Percentiles rank a stretch among this genome's conserved stretches.
These are phyloP conservation scores for Penicillium macrosclerotiorum DNA, from an alignment of 495 filamentous ascomycete genomes.

Conservation along the genomic window DNA sequence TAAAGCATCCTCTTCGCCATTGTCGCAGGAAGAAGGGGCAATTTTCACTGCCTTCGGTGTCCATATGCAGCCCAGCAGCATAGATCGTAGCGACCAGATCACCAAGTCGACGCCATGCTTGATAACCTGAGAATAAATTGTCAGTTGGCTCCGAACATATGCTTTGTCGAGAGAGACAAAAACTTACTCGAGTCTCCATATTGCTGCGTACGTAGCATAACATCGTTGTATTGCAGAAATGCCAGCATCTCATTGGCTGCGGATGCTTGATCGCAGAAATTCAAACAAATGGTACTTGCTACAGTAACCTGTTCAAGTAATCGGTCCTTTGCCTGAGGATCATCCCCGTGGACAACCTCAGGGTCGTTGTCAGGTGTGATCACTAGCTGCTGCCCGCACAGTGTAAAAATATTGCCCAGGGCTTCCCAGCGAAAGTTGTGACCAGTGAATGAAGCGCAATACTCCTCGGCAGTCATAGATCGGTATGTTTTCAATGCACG, in stretches of 20 bases:
- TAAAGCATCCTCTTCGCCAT: slow-evolving; percentile 51
- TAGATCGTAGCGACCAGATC: slow-evolving; percentile 53
- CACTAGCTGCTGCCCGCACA: slow-evolving; percentile 42
- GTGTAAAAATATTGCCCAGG: slow-evolving; percentile 50
- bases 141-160: slow-evolving; percentile 4
- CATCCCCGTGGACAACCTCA: slow-evolving; percentile 22
- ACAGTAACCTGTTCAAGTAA: slow-evolving; percentile 39
- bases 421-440: slow-evolving; percentile 59
- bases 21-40: slow-evolving; percentile 53
- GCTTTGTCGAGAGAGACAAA: not conserved
- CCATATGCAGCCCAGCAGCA: slow-evolving; percentile 57
- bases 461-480: slow-evolving; percentile 36
- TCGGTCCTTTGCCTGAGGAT: slow-evolving; percentile 23
- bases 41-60: slow-evolving; percentile 37
- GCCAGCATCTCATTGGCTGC: slow-evolving; percentile 49
- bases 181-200: slow-evolving; percentile 53
- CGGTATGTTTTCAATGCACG: slow-evolving; percentile 24
- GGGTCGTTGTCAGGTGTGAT: slow-evolving; percentile 39
- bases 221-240: slow-evolving; percentile 42
- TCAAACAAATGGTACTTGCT: slow-evolving; percentile 42
- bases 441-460: slow-evolving; percentile 46
- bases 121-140: slow-evolving; percentile 35
- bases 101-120: slow-evolving; percentile 52
- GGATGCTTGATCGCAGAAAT: slow-evolving; percentile 46
- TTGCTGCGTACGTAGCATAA: slow-evolving; percentile 43